phyloP scores from a whole-genome alignment of 164 flowering plant species.

The Protea cynaroides region DNA sequence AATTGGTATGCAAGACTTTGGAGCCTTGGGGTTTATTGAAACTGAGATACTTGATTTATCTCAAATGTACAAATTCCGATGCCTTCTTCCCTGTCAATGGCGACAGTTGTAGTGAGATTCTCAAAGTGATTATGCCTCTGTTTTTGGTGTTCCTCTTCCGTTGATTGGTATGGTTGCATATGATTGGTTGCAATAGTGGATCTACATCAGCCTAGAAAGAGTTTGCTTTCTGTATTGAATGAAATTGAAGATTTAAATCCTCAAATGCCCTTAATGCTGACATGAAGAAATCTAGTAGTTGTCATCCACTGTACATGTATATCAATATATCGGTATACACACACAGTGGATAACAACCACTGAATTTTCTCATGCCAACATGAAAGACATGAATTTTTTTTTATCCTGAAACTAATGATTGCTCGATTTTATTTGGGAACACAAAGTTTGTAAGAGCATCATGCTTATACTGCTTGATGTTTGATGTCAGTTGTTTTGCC shows the following conservation, averaged over 20 bases:
- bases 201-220: conserved; percentile 45
- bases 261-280: too few relatives aligned
- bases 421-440: conserved; percentile 54
- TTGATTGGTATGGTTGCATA: conserved; percentile 80
- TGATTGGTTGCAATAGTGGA: conserved; percentile 54
- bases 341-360: too few relatives aligned
- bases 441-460: conserved; percentile 62
- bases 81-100: conserved; percentile 83
- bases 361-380: too few relatives aligned
- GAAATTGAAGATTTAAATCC: too few relatives aligned
- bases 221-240: conserved; percentile 38
- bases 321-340: too few relatives aligned
- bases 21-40: conserved; percentile 70
- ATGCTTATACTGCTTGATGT: conserved; percentile 79
- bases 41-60: conserved; percentile 77
- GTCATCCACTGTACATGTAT: too few relatives aligned
- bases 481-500: conserved; percentile 61
- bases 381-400: too few relatives aligned
- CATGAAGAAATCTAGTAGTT: too few relatives aligned
- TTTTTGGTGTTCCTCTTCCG: conserved; percentile 95
- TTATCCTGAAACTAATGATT: conserved; percentile 50
- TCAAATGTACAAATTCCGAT: conserved; percentile 63
- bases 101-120: conserved; percentile 64
- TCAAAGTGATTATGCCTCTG: conserved; percentile 76
- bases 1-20: conserved; percentile 65